Percentiles rank a stretch among this genome's conserved stretches.
Conservation (phyloP, 2,329 filamentous ascomycete genomes). For the Emericellopsis atlantica region DNA sequence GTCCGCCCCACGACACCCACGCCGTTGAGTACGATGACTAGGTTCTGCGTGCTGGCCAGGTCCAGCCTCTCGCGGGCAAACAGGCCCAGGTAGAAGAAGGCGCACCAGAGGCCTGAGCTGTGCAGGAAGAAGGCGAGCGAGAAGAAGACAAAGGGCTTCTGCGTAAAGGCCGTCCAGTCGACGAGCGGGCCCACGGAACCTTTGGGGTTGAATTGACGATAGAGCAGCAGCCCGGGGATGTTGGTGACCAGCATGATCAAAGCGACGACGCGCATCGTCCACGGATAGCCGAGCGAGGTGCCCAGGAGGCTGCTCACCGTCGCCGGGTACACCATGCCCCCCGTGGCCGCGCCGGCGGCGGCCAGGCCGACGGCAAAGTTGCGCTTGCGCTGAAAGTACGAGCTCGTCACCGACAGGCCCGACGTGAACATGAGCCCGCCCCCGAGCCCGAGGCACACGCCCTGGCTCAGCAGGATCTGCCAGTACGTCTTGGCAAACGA, state of each 20-base stretch:
- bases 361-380: conserved; percentile 19
- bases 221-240: conserved; percentile 13
- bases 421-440: conserved; percentile 26
- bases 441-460: conserved; percentile 30
- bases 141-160: conserved; percentile 22
- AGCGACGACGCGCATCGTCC: conserved; percentile 13
- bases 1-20: conserved; percentile 45
- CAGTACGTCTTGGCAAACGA: conserved; percentile 24
- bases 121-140: conserved; percentile 18
- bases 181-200: conserved; percentile 25
- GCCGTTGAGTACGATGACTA: conserved; percentile 54
- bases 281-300: conserved; percentile 12
- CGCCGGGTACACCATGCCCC: conserved; percentile 20
- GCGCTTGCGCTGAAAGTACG: conserved; percentile 16
- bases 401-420: conserved; percentile 15
- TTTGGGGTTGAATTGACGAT: conserved; percentile 25
- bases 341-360: conserved; percentile 16
- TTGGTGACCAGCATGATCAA: conserved; percentile 19
- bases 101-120: conserved; percentile 24
- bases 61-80: conserved; percentile 23
- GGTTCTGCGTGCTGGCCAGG: conserved; percentile 38
- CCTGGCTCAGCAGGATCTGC: conserved; percentile 31
- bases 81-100: conserved; percentile 35
- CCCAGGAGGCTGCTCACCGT: conserved; percentile 9
- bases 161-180: conserved; percentile 28